Conservation (phyloP, 2,329 filamentous ascomycete genomes). For the Aspergillus tanneri region DNA sequence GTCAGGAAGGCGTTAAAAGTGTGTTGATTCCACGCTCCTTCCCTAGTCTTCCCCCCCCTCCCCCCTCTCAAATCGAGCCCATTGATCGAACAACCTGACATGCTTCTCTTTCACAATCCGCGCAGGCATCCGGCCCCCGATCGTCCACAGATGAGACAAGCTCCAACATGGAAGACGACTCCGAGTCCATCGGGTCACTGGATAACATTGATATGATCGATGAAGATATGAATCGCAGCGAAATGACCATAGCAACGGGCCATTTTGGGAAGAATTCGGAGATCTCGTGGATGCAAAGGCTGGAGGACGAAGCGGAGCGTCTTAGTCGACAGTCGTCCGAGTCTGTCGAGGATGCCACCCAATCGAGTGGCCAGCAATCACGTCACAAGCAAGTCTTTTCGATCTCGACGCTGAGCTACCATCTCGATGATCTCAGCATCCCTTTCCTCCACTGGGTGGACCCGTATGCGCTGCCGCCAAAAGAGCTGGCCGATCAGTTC, state of each 20-base stretch:
- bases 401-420: conserved; percentile 35
- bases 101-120: not conserved
- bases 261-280: conserved; percentile 48
- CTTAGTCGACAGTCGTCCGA: conserved; percentile 14
- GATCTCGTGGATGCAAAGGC: conserved; percentile 43
- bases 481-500: conserved; percentile 38
- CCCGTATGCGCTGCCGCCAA: conserved; percentile 38
- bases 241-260: conserved; percentile 36
- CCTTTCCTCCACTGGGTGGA: conserved; percentile 36
- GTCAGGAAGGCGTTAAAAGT: conserved; percentile 31
- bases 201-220: conserved; percentile 43
- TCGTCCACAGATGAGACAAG: conserved; percentile 5
- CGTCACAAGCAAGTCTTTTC: conserved; percentile 16
- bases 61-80: no score
- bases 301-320: conserved; percentile 32
- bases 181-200: conserved; percentile 38
- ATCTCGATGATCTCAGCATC: conserved; percentile 42
- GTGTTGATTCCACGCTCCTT: conserved; percentile 3
- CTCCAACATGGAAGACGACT: conserved; percentile 24
- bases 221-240: conserved; percentile 42
- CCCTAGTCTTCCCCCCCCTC: no score
- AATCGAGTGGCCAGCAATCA: not conserved
- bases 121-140: not conserved
- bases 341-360: not conserved
- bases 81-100: not conserved